Evolutionary conservation across 306 rosid species (phyloP), one percentile per base, ranked within the genome.

Genomic region (Datisca glomerata): DNA sequence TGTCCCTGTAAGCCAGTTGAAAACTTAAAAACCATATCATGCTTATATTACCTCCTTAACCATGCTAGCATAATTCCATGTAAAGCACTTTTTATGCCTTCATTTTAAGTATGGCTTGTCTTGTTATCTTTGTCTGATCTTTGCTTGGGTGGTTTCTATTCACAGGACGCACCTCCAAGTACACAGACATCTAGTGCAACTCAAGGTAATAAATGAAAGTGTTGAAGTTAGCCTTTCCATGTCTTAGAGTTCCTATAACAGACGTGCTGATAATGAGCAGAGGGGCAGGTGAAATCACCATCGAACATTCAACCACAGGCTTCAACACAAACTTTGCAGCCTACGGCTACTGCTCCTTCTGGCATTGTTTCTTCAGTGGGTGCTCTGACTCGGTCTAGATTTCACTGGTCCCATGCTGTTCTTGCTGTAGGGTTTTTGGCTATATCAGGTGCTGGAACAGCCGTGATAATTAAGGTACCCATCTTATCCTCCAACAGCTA

Each of bases 371-470:
- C 78, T 56, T 49, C 66, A 2, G 49, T 62, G 27, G 74, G 67
- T 69, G 43, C 68, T 45, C 32, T 66, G 25, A 25, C 64, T 14
- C 76, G 61, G 47, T 54, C 57, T 40, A 70, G 64, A 62, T 89
- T 80, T 57, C 98, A 68, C 67, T 84, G 98, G 98, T 77, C 75
- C 41, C 86, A 89, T 54, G 86, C 86, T 38, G 42, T 80, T 66
- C 13, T 72, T 56, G 84, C 80, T 33, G 56, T 79, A 55, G 97
- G 97, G 44, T 4, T 87, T 14, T 49, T 87, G 68, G 71, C 89
- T n/a, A 69, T 65, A 51, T 83, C 93, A 45, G 93, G 98, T 35
- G 78, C 70, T 51, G 98, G 95, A 61, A 68, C 93, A 33, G 86
- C 70, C 63, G 20, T 89, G 24, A 43, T 89, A 58, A 45, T 89